phyloP scores from a whole-genome alignment of 768 basidiomycete genomes.

The Boletus pseudopeckii region DNA sequence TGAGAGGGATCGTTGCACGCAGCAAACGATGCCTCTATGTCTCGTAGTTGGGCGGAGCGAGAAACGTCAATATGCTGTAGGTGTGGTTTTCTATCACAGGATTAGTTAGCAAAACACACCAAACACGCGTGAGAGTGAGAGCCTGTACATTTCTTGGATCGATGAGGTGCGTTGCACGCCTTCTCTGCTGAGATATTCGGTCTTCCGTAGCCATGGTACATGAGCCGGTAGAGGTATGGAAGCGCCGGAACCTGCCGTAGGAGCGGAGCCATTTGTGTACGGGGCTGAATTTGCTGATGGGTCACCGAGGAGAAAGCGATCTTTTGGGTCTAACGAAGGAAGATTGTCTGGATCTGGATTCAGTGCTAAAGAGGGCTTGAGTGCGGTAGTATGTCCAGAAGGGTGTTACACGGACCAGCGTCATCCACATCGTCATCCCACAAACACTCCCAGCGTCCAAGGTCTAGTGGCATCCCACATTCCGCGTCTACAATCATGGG shows the following conservation, averaged over 20 bases:
- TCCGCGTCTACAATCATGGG: conserved; percentile 98
- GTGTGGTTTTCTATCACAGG: conserved; percentile 44
- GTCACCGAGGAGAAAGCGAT: conserved; percentile 74
- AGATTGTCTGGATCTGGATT: conserved; percentile 64
- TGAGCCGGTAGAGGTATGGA: conserved; percentile 51
- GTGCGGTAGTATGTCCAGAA: not conserved
- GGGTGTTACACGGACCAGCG: conserved; percentile 44
- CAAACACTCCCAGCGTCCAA: conserved; percentile 76
- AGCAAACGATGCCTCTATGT: conserved; percentile 75
- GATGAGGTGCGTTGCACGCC: conserved; percentile 42
- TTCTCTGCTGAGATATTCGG: conserved; percentile 79
- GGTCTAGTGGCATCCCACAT: conserved; percentile 92
- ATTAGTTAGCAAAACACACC: not conserved
- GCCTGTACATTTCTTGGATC: conserved; percentile 54
- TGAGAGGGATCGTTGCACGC: conserved; percentile 50
- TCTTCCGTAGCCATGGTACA: conserved; percentile 90
- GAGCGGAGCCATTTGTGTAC: conserved; percentile 40
- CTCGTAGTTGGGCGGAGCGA: conserved; percentile 66
- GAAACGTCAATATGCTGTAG: conserved; percentile 64
- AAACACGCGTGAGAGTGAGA: not conserved
- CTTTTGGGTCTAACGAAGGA: conserved; percentile 67
- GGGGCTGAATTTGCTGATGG: conserved; percentile 42
- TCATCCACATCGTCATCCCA: conserved; percentile 80
- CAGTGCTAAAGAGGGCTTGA: conserved; percentile 35
- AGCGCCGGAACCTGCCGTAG: conserved; percentile 35